Evolutionary conservation across 148 eudicot species (phyloP).

Genomic region (Camellia sinensis): DNA sequence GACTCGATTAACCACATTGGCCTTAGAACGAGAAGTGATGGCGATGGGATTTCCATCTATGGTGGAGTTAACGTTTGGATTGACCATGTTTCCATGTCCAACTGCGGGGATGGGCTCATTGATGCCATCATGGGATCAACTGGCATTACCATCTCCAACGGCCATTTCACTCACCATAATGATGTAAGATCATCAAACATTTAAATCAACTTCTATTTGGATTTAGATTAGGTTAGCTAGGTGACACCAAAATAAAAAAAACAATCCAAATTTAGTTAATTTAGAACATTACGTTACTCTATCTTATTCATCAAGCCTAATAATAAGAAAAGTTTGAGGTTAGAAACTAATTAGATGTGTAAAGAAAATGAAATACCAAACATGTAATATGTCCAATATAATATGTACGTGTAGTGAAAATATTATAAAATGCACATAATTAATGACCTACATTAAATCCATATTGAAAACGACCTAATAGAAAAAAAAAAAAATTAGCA

Average conservation of each 20-base stretch:
- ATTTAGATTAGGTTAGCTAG: no score
- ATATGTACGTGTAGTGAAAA: neutral
- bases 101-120: constrained; percentile 51
- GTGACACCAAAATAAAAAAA: no score
- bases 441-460: neutral
- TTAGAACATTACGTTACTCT: no score
- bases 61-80: constrained; percentile 53
- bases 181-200: constrained; percentile 31
- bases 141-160: constrained; percentile 62
- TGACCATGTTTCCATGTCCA: constrained; percentile 58
- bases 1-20: constrained; percentile 53
- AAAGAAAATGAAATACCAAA: no score
- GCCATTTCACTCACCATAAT: constrained; percentile 61
- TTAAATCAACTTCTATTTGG: no score
- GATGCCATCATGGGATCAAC: constrained; percentile 60
- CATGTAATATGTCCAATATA: neutral
- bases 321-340: no score
- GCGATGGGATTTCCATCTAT: constrained; percentile 56
- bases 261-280: no score
- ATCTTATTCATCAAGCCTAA: no score
- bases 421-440: no score
- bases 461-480: neutral
- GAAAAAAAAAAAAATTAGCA: no score
- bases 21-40: constrained; percentile 48
- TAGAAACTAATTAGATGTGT: no score